Evolutionary conservation across 2,329 filamentous ascomycete species (phyloP), one percentile per base, ranked within the genome.

Genomic region (Alternaria triticimaculans): DNA sequence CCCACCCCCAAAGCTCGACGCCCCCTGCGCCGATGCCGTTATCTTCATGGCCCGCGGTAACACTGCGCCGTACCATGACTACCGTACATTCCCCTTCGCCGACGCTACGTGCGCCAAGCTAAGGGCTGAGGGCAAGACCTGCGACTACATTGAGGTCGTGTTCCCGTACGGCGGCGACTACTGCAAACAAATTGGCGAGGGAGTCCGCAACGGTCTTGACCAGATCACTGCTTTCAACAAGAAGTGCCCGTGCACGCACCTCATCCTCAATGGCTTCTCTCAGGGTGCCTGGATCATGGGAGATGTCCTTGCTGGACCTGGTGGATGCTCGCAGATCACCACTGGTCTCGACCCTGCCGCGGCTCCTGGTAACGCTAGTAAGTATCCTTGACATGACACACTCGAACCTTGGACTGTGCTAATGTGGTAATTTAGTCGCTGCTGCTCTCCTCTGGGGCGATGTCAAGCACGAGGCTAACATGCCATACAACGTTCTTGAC

Each of bases 201-300:
- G 70, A 57, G 68, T 66, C 62, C 60, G 62, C 60, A 70, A 70
- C 63, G 70, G 70, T 63, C 55, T 56, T 53, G 49, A 65, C 41
- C 64, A 72, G 7, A 87, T 90, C 10, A 90, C 87, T 60, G 76
- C 78, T 41, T 87, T 86, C 72, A 84, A 88, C 68, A 75, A 80
- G 15, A 78, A 81, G 67, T 89, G 87, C 70, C 87, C 88, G 44
- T 79, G 78, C 70, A 84, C 86, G 20, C 77, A 87, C 70, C 77
- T 89, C 46, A 85, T 89, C 7, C 75, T 89, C 50, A 84, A 88
- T 45, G 87, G 87, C 45, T 89, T 88, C 74, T 88, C 85, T 8
- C 64, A 87, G 83, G 87, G 87, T 45, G 86, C 83, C 48, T 85
- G 89, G 77, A 88, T 89, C 65, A 83, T 86, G 70, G 87, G 88